These are phyloP conservation scores for Chlorophyllum brunneum DNA, from an alignment of 768 basidiomycete genomes.

Conservation along the genomic window DNA sequence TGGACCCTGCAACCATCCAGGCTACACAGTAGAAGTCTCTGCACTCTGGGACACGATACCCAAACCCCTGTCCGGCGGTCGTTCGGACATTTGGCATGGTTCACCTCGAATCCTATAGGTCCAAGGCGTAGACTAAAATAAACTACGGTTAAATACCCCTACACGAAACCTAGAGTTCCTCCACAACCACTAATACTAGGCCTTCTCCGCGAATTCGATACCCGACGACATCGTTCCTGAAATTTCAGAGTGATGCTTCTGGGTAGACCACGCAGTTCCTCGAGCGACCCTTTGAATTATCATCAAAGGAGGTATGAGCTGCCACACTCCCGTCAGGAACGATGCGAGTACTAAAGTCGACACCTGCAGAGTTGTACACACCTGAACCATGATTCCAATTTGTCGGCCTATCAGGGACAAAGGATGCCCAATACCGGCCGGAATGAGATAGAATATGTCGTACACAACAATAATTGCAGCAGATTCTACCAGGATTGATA, in stretches of 20 bases:
- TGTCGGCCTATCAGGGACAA: not conserved
- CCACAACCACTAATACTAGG: not conserved
- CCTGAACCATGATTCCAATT: slow-evolving; percentile 1
- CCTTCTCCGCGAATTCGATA: not conserved
- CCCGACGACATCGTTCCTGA: not conserved
- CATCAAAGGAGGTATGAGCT: not conserved
- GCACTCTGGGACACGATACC: no score
- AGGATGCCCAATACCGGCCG: not conserved
- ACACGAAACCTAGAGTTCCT: not conserved
- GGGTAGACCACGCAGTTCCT: not conserved
- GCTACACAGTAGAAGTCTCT: no score
- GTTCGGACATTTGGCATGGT: no score
- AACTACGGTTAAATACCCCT: not conserved
- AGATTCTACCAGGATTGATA: slow-evolving; percentile 1
- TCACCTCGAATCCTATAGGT: no score
- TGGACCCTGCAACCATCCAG: no score
- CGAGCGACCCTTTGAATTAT: slow-evolving; percentile 1
- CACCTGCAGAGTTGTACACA: not conserved
- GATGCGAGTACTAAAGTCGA: no score
- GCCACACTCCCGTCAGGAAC: not conserved
- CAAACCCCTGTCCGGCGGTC: no score
- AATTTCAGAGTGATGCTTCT: not conserved
- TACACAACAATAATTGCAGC: not conserved
- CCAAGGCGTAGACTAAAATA: no score
- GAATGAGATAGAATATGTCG: not conserved